Conservation (phyloP, 2,329 filamentous ascomycete species). For the Fusarium mundagurra region DNA sequence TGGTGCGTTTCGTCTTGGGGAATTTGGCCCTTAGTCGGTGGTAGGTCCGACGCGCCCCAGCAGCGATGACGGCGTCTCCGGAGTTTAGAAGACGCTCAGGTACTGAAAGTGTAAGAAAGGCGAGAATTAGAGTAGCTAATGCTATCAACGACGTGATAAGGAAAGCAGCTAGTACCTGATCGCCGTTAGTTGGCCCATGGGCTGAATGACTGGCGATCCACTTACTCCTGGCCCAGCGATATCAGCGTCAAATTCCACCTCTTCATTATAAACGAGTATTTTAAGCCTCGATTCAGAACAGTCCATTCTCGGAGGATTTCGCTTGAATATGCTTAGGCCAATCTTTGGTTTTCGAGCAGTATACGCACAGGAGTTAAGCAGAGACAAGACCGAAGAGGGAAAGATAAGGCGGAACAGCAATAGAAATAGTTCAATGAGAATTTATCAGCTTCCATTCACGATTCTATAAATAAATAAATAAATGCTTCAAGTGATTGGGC, state of each 20-base stretch:
- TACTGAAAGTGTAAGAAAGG: neutral
- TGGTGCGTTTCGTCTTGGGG: neutral
- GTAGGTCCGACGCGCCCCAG: neutral
- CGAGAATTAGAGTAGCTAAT: neutral
- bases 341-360: neutral
- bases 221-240: constrained; percentile 5
- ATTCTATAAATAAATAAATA: neutral
- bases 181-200: accelerated
- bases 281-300: neutral
- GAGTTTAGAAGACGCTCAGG: neutral
- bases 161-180: neutral
- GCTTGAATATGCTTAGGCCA: too few species aligned
- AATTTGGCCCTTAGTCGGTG: accelerated
- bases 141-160: neutral
- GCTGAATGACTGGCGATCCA: accelerated
- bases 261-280: accelerated
- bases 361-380: neutral
- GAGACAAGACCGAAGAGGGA: neutral
- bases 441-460: accelerated
- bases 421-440: neutral
- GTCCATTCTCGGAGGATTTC: neutral
- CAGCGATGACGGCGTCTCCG: neutral
- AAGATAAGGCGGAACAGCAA: too few species aligned
- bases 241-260: neutral
- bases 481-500: neutral